Base-by-base conservation (phyloP, 148 eudicot species). In the Vaccinium myrtillus region DNA sequence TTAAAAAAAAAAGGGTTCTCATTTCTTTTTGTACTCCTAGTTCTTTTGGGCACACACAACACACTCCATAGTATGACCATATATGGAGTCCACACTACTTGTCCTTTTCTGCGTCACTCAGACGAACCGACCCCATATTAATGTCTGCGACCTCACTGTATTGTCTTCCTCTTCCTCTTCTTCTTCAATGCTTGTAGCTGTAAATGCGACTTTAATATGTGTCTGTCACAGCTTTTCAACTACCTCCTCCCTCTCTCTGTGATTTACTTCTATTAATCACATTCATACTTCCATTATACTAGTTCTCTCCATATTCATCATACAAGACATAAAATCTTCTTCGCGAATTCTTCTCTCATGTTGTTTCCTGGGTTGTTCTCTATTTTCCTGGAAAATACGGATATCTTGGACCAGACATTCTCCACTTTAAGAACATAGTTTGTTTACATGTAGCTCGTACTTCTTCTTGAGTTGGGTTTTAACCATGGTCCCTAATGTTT, bases 381-480 rank as follows among this genome's bases (percentile, higher is more conserved):
- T 39, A 18, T 39, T 80, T 54, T 80, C 43, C 25, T 23, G 11
- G 13, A 27, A 55, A 78, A 54, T 56, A 30, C 39, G 32, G 21
- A 80, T 30, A 80, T 58, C 30, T 8, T 5, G 48, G 23, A 50
- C 48, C 7, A 14, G 30, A 25, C 46, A n/a, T 81, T 67, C 63
- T 27, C 21, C 25, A 1, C n/a, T 10, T 15, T 8, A 80, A 10
- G 50, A 30, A 32, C 65, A 32, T 54, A 15, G 79, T 25, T 82
- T 82, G 70, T 83, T 75, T 39, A 48, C 43, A 51, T 56, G 15
- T 67, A 1, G 14, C 75, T 82, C 75, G 36, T 19, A 32, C 39
- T 82, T 69, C 39, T 82, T 69, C 69, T 55, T 74, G 56, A 50
- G n/a, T 71, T 76, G 36, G 84, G 43, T 82, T 82, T 74, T 65